Conservation (phyloP, 1,139 yeast species). For the Schwanniomyces etchellsii region DNA sequence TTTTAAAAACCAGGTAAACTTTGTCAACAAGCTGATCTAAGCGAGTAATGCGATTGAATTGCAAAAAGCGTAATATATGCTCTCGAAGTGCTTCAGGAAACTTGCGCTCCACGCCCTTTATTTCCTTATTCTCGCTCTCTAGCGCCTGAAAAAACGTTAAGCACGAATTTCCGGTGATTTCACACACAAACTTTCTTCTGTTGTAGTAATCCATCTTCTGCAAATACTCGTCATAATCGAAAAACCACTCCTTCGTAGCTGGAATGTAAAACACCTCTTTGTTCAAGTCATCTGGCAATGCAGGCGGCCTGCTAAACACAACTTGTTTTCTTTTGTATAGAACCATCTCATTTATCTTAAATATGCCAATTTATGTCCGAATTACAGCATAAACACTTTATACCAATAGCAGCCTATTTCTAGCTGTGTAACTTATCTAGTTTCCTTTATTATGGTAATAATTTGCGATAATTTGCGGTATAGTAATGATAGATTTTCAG, state of each 20-base stretch:
- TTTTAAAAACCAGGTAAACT: slow-evolving; percentile 67
- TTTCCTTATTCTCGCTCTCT: slow-evolving; percentile 65
- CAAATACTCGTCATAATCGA: slow-evolving; percentile 68
- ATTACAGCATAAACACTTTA: too few relatives aligned
- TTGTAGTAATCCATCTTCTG: slow-evolving; percentile 64
- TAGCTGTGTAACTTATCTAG: too few relatives aligned
- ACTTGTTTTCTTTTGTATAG: slow-evolving; percentile 70
- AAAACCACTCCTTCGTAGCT: slow-evolving; percentile 85
- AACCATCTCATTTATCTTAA: slow-evolving; percentile 48
- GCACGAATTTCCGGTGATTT: slow-evolving; percentile 90
- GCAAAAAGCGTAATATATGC: slow-evolving; percentile 79
- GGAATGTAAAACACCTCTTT: slow-evolving; percentile 73
- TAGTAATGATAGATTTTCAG: too few relatives aligned
- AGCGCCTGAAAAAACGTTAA: slow-evolving; percentile 86
- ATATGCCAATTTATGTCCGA: too few relatives aligned
- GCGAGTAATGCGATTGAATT: slow-evolving; percentile 78
- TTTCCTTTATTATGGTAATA: too few relatives aligned
- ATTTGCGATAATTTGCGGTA: too few relatives aligned
- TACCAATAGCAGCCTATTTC: too few relatives aligned
- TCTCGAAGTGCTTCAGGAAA: slow-evolving; percentile 92
- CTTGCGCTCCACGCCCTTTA: slow-evolving; percentile 65
- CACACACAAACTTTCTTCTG: slow-evolving; percentile 83
- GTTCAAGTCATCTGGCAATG: slow-evolving; percentile 46
- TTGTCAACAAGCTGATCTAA: slow-evolving; percentile 84
- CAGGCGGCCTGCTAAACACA: slow-evolving; percentile 48